Evolutionary conservation across 73 alveolate genomes (phyloP).

Genomic region (Paramecium sonneborni): DNA sequence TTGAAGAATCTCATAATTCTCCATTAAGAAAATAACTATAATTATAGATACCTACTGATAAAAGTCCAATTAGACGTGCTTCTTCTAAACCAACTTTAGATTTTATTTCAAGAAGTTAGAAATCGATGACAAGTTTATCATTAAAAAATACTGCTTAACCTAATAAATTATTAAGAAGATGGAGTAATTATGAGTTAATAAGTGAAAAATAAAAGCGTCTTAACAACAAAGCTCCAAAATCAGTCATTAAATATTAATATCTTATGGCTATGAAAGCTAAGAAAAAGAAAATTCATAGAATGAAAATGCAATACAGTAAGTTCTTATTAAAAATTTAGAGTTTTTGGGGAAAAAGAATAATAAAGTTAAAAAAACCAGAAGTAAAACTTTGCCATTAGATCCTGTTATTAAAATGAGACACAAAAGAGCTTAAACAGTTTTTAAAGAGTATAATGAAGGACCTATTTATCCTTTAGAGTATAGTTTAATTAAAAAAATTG

Average conservation of each 20-base stretch:
- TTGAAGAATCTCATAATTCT: neutral
- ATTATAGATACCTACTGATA: neutral
- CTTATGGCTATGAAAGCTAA: neutral
- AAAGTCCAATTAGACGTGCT: neutral
- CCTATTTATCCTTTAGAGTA: neutral
- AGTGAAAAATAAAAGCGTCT: slow-evolving; percentile 12
- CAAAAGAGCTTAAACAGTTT: neutral
- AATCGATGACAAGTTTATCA: neutral
- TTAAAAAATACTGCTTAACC: neutral
- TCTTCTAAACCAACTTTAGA: neutral
- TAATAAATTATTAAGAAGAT: neutral
- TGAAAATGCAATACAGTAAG: slow-evolving; percentile 20
- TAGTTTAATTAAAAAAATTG: neutral
- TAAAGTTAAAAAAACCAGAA: neutral
- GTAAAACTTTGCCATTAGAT: neutral
- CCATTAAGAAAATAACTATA: neutral
- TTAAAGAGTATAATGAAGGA: neutral
- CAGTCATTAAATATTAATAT: neutral
- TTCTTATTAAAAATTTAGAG: neutral
- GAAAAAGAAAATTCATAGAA: neutral
- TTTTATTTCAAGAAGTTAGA: neutral
- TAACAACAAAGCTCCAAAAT: neutral
- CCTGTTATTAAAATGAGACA: neutral
- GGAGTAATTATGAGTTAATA: neutral
- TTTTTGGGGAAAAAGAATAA: slow-evolving; percentile 11